Evolutionary conservation across 768 basidiomycete species (phyloP).

Genomic region (Russula sp.): DNA sequence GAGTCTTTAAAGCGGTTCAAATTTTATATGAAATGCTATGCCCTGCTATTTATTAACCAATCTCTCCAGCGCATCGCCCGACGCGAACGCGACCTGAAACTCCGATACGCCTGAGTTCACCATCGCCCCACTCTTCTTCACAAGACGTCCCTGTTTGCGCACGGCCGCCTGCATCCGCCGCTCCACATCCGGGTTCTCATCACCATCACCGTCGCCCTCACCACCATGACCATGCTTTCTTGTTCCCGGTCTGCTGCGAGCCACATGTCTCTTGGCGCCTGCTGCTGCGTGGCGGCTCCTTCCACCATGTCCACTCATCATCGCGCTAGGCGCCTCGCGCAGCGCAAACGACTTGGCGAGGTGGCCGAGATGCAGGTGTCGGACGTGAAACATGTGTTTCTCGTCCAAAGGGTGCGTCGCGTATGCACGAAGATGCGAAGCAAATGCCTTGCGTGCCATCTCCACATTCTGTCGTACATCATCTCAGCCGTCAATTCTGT

Average conservation of each 20-base stretch:
- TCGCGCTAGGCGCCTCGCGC: constrained; percentile 65
- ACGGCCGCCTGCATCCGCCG: constrained; percentile 82
- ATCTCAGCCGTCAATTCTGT: background rate
- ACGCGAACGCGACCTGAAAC: constrained; percentile 73
- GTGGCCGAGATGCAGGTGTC: constrained; percentile 91
- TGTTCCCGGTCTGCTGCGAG: background rate
- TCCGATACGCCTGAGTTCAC: constrained; percentile 56
- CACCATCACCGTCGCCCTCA: constrained; percentile 22
- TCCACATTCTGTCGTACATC: constrained; percentile 51
- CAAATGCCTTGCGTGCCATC: constrained; percentile 77
- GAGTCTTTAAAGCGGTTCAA: background rate
- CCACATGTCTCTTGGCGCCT: constrained; percentile 16
- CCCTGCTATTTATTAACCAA: constrained; percentile 31
- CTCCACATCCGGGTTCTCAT: constrained; percentile 51
- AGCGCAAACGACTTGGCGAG: constrained; percentile 87
- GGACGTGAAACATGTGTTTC: constrained; percentile 95
- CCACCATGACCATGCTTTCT: constrained; percentile 17
- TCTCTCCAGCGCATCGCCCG: constrained; percentile 54
- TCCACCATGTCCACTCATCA: constrained; percentile 28
- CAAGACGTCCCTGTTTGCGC: constrained; percentile 70
- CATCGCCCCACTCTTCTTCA: constrained; percentile 75
- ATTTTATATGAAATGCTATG: background rate
- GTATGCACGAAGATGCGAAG: constrained; percentile 92
- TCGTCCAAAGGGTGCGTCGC: constrained; percentile 94
- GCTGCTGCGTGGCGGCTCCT: constrained; percentile 15